Base-by-base conservation (phyloP, 345 rosid species). In the Populus euphratica region DNA sequence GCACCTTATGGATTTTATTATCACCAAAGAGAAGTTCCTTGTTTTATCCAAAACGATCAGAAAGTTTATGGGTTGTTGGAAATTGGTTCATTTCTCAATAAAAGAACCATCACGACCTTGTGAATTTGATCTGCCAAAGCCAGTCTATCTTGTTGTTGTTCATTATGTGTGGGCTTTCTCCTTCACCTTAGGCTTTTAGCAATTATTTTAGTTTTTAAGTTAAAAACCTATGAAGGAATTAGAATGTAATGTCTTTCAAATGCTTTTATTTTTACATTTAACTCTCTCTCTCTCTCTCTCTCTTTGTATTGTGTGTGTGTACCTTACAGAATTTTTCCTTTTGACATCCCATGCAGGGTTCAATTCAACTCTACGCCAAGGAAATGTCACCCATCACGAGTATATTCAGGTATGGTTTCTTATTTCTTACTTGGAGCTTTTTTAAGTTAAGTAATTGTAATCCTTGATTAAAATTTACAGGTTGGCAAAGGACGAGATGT, bases 401-500 rank as follows among this genome's bases (percentile, higher is more conserved):
- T 96, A 96, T 83, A 93, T 96, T 81, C 99, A 96, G 91, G 99
- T 93, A 76, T 41, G 78, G 8, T 56, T 67, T 47, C 76, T 43
- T 21, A 21, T 43, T 73, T 68, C 61, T 36, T 14, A 25, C 10
- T 75, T 59, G 54, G 12, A 73, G 52, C 67, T 47, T 31, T 12
- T 76, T 47, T 44, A 52, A 27, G 65, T 36, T 77, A 69, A 16
- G 31, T 25, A 75, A 44, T 59, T 65, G 70, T 4, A 59, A 38
- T 44, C 38, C 11, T 21, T 67, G 36, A 43, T 59, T 75, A 54
- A 54, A 85, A 81, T 81, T 49, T 82, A 69, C 84, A 95, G 99
- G 99, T 96, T 66, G 99, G 99, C 69, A 96, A 96, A 89, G 99
- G 99, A 78, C 82, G 96, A 81, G 99, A 96, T 84, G 99, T 96